Percentiles rank a stretch among this genome's conserved stretches.
These are phyloP conservation scores for Silene noctiflora DNA, from an alignment of 179 eudicot genomes.

Conservation along the genomic window DNA sequence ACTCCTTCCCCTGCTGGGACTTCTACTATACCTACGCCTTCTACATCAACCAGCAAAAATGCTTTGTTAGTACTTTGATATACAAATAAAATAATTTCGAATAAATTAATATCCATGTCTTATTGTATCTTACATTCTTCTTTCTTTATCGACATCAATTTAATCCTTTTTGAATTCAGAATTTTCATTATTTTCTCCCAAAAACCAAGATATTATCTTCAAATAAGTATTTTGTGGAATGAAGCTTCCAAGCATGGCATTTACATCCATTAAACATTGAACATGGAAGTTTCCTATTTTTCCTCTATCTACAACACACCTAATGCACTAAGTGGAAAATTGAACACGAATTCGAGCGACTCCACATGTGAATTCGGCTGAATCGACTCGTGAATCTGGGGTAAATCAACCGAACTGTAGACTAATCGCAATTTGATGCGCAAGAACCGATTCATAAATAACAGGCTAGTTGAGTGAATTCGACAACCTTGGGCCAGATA, in stretches of 20 bases:
- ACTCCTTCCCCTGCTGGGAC: conserved; percentile 74
- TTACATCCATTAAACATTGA: not conserved
- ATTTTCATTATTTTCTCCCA: not conserved
- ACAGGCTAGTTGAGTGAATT: no score
- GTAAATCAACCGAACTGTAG: no score
- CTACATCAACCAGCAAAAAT: conserved; percentile 34
- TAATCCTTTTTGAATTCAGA: no score
- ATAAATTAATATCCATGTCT: not conserved
- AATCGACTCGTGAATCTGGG: no score
- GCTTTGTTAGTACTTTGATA: not conserved
- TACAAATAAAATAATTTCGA: not conserved
- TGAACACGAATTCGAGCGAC: no score
- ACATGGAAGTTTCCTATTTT: not conserved
- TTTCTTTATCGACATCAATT: not conserved
- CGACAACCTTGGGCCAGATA: no score
- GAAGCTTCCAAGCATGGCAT: not conserved
- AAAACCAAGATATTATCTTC: not conserved
- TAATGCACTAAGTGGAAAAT: no score
- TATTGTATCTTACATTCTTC: not conserved
- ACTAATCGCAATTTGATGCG: no score
- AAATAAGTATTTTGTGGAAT: not conserved
- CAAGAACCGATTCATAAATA: no score
- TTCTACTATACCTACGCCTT: conserved; percentile 69
- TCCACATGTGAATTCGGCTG: no score
- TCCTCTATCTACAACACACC: not conserved